These are phyloP conservation scores for Hylodesmum podocarpum DNA, from an alignment of 306 rosid genomes.

Conservation along the genomic window DNA sequence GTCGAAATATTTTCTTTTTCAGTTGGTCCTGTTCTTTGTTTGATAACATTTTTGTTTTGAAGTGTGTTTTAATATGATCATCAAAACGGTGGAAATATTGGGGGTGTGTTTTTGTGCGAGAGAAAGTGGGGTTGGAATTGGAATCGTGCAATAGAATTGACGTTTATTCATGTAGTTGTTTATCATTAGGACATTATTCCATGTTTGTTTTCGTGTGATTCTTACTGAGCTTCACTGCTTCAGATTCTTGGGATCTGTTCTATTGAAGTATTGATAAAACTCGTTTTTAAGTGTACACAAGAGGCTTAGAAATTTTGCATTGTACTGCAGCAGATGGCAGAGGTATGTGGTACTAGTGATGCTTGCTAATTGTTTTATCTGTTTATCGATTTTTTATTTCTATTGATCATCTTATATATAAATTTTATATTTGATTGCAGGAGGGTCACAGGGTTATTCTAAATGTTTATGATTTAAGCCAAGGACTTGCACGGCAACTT, in stretches of 20 bases:
- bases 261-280: background rate
- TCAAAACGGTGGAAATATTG: background rate
- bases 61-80: background rate
- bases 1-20: background rate
- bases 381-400: background rate
- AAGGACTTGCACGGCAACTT: slow-evolving; percentile 90
- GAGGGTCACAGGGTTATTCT: slow-evolving; percentile 78
- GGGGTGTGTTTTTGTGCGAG: background rate
- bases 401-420: too few relatives aligned
- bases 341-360: slow-evolving; percentile 46
- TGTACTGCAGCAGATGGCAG: slow-evolving; percentile 53
- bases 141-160: slow-evolving; percentile 1
- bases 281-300: background rate
- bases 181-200: background rate
- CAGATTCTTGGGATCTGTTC: slow-evolving; percentile 18
- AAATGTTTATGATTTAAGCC: slow-evolving; percentile 88
- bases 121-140: background rate
- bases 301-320: background rate
- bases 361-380: background rate
- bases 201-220: background rate
- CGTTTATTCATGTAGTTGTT: background rate
- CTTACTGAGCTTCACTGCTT: background rate
- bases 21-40: background rate
- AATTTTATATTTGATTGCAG: slow-evolving; percentile 46
- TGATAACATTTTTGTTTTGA: background rate